Evolutionary conservation across 2,329 filamentous ascomycete genomes (phyloP).

Genomic region (Stagonosporopsis chrysanthemi): DNA sequence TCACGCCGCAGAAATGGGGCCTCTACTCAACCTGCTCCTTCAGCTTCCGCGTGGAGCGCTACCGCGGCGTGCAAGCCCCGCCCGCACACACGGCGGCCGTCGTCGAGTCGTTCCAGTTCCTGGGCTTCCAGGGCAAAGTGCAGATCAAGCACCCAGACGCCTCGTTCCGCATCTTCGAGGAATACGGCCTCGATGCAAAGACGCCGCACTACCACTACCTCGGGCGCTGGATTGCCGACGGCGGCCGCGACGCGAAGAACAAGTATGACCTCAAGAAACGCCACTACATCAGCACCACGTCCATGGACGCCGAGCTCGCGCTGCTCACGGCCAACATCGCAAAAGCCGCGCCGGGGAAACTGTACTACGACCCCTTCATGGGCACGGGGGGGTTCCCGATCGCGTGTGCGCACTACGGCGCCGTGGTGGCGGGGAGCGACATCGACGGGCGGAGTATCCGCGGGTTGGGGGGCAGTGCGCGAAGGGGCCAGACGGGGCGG

Average conservation of each 20-base stretch:
- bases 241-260: conserved; percentile 71
- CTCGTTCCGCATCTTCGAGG: conserved; percentile 82
- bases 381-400: conserved; percentile 94
- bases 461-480: conserved; percentile 62
- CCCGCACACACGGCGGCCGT: conserved; percentile 69
- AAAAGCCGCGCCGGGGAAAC: conserved; percentile 78
- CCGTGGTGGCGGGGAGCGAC: conserved; percentile 83
- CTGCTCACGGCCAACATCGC: conserved; percentile 92
- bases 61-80: conserved; percentile 72
- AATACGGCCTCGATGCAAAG: conserved; percentile 68
- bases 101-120: conserved; percentile 82
- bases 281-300: conserved; percentile 92
- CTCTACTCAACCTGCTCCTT: conserved; percentile 73
- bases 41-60: conserved; percentile 85
- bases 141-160: conserved; percentile 72
- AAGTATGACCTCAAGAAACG: conserved; percentile 92
- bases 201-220: conserved; percentile 70
- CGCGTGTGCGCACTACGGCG: conserved; percentile 89
- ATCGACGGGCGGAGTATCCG: conserved; percentile 91
- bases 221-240: conserved; percentile 72
- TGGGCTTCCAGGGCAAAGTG: conserved; percentile 81
- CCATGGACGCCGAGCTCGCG: conserved; percentile 94
- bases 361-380: conserved; percentile 95
- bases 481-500: conserved; percentile 50
- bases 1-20: conserved; percentile 71